Evolutionary conservation across 2,329 filamentous ascomycete species (phyloP).

Genomic region (Xylariaceae sp.): DNA sequence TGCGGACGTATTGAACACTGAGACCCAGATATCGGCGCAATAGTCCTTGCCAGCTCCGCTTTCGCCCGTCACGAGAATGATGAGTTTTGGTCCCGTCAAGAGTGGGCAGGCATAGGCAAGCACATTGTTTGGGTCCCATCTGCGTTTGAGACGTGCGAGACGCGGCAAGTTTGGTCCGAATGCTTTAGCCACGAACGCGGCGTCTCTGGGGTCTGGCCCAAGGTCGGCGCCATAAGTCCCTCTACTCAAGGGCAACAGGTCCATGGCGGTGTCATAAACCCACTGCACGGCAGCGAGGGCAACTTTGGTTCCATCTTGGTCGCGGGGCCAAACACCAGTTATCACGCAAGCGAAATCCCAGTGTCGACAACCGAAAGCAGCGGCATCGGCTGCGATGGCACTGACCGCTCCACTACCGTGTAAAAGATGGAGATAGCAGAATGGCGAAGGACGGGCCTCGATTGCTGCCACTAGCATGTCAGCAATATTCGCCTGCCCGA

Average conservation of each 20-base stretch:
- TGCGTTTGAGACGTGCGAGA: constrained; percentile 48
- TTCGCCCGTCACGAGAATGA: constrained; percentile 55
- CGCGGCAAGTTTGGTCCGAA: constrained; percentile 53
- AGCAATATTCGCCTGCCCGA: constrained; percentile 37
- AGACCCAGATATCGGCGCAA: constrained; percentile 51
- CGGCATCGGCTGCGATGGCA: constrained; percentile 42
- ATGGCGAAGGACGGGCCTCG: constrained; percentile 43
- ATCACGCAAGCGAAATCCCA: constrained; percentile 63
- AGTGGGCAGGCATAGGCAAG: constrained; percentile 53
- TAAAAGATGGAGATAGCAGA: constrained; percentile 60
- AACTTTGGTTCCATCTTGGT: constrained; percentile 43
- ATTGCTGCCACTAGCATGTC: constrained; percentile 43
- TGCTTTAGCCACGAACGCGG: constrained; percentile 45
- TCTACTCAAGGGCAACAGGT: constrained; percentile 46
- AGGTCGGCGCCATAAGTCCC: constrained; percentile 60
- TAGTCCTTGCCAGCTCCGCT: constrained; percentile 57
- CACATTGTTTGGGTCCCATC: constrained; percentile 47
- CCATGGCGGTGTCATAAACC: constrained; percentile 50
- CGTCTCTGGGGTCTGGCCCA: constrained; percentile 58
- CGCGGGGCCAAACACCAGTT: constrained; percentile 57
- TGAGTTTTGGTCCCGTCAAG: constrained; percentile 41
- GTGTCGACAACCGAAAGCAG: constrained; percentile 59
- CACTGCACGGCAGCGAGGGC: constrained; percentile 43
- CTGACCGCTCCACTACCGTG: constrained; percentile 54
- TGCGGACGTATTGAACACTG: constrained; percentile 33